phyloP scores from a whole-genome alignment of 768 basidiomycete genomes.

The Tephrocybe sp. region DNA sequence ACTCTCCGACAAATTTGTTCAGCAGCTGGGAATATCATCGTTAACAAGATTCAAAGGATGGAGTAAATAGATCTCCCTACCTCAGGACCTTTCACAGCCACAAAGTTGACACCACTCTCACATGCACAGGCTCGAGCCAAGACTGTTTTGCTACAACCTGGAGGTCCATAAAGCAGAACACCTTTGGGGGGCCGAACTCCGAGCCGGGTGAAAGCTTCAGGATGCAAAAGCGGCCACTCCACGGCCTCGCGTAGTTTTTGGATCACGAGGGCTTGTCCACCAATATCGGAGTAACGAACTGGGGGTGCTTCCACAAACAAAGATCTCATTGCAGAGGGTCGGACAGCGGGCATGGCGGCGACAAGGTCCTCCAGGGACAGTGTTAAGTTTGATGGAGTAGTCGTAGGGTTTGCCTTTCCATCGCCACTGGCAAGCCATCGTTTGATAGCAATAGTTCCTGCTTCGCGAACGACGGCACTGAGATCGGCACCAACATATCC shows the following conservation, averaged over 20 bases:
- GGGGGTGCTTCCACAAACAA: slow-evolving; percentile 85
- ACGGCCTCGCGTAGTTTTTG: slow-evolving; percentile 87
- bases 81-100: slow-evolving; percentile 97
- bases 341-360: slow-evolving; percentile 69
- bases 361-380: slow-evolving; percentile 64
- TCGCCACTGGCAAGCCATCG: slow-evolving; percentile 51
- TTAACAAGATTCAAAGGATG: slow-evolving; percentile 6
- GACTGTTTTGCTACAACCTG: slow-evolving; percentile 96
- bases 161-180: slow-evolving; percentile 89
- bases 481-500: slow-evolving; percentile 98
- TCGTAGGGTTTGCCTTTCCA: slow-evolving; percentile 13
- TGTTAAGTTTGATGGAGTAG: slow-evolving; percentile 24
- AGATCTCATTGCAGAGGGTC: slow-evolving; percentile 93
- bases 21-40: slow-evolving; percentile 59
- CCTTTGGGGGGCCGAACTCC: slow-evolving; percentile 90
- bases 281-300: slow-evolving; percentile 83
- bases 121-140: slow-evolving; percentile 89
- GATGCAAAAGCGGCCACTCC: slow-evolving; percentile 92
- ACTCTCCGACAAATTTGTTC: slow-evolving; percentile 97
- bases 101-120: slow-evolving; percentile 92
- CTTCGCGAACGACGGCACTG: slow-evolving; percentile 87
- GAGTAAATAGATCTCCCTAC: slow-evolving; percentile 40
- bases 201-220: slow-evolving; percentile 80
- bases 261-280: slow-evolving; percentile 80
- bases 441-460: slow-evolving; percentile 89